Conservation (phyloP, 2,329 filamentous ascomycete genomes). For the Aspergillus sp. region DNA sequence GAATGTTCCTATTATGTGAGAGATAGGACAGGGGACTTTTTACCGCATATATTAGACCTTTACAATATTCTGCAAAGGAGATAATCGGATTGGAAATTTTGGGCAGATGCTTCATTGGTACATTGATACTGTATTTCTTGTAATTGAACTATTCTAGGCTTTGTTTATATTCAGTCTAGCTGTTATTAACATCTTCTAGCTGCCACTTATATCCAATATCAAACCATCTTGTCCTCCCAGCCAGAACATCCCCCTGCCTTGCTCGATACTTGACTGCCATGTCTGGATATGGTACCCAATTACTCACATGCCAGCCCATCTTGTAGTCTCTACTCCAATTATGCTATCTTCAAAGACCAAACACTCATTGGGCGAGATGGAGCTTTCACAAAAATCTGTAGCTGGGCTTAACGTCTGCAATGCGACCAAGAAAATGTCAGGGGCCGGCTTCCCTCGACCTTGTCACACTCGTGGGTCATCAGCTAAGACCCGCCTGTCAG, state of each 20-base stretch:
- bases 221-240: conserved; percentile 29
- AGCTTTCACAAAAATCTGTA: background rate
- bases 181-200: conserved; percentile 40
- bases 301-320: conserved; percentile 38
- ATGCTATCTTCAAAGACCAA: conserved; percentile 40
- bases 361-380: conserved; percentile 32
- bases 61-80: no score
- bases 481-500: conserved; percentile 18
- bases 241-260: conserved; percentile 19
- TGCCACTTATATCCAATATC: conserved; percentile 43
- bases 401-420: conserved; percentile 23
- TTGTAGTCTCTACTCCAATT: conserved; percentile 34
- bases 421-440: conserved; percentile 30
- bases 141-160: conserved; percentile 44
- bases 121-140: conserved; percentile 37
- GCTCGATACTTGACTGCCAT: conserved; percentile 37
- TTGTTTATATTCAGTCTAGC: conserved; percentile 39
- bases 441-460: conserved; percentile 29
- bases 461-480: conserved; percentile 25
- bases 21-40: no score
- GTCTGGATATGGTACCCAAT: conserved; percentile 36
- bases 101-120: background rate
- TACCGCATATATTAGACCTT: no score
- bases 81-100: no score
- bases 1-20: no score